Evolutionary conservation across 139 green algal species (phyloP).

Genomic region (Marvania coccoides): DNA sequence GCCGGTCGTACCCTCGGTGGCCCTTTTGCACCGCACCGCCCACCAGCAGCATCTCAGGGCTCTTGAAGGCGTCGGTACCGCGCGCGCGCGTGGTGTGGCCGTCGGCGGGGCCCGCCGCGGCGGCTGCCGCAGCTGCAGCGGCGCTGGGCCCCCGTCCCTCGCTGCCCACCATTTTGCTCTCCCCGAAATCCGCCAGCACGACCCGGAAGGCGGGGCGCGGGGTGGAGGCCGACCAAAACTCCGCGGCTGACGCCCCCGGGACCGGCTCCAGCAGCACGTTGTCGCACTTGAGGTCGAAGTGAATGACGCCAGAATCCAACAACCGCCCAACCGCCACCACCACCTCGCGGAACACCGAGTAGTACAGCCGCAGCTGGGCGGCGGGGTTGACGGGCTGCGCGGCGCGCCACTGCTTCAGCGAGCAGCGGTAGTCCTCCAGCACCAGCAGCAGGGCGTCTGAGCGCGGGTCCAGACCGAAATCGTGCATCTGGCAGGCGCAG

Average conservation of each 20-base stretch:
- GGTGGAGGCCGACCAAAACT: conserved; percentile 43
- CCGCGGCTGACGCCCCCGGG: conserved; percentile 37
- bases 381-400: conserved; percentile 3
- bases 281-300: conserved; percentile 86
- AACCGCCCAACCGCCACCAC: conserved; percentile 35
- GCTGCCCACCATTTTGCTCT: conserved; percentile 30
- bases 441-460: conserved; percentile 57
- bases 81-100: conserved; percentile 28
- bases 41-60: conserved; percentile 77
- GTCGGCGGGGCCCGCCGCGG: background rate
- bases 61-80: conserved; percentile 77
- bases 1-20: conserved; percentile 22
- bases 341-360: conserved; percentile 48
- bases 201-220: conserved; percentile 33
- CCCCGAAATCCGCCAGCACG: conserved; percentile 74
- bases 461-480: conserved; percentile 51
- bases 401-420: conserved; percentile 54
- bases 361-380: conserved; percentile 34
- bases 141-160: background rate
- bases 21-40: conserved; percentile 17
- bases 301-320: conserved; percentile 46
- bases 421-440: conserved; percentile 57
- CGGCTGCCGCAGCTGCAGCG: background rate
- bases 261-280: conserved; percentile 71
- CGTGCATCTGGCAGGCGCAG: conserved; percentile 46